Conservation (phyloP, 2,329 filamentous ascomycete species). For the Calonectria hawksworthii region DNA sequence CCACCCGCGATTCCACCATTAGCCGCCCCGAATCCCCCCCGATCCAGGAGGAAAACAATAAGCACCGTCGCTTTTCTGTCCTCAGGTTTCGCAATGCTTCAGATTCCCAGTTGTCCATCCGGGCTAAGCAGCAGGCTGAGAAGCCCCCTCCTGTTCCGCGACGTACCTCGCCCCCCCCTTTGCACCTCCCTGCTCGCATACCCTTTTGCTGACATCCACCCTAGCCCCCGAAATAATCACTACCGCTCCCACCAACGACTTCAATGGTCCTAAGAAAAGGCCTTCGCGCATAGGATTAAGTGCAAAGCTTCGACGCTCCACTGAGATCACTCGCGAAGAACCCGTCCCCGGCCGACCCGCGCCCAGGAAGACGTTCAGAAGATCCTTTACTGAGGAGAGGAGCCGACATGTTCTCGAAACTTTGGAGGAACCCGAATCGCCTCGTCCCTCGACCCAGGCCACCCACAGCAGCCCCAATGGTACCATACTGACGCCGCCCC, state of each 20-base stretch:
- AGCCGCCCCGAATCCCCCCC: conserved; percentile 63
- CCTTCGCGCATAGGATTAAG: conserved; percentile 68
- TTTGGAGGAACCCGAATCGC: conserved; percentile 69
- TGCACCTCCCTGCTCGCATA: conserved; percentile 7
- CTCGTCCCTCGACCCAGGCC: conserved; percentile 48
- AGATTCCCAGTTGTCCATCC: conserved; percentile 86
- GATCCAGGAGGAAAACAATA: conserved; percentile 67
- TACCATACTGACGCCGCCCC: conserved; percentile 63
- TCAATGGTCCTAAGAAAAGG: conserved; percentile 67
- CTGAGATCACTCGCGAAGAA: conserved; percentile 58
- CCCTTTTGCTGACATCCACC: conserved; percentile 35
- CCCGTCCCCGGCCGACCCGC: conserved; percentile 27
- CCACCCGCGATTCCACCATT: conserved; percentile 44
- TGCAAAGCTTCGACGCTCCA: conserved; percentile 66
- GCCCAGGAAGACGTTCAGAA: conserved; percentile 44
- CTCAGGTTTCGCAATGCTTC: conserved; percentile 93
- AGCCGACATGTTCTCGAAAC: conserved; percentile 49
- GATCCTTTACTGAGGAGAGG: conserved; percentile 62
- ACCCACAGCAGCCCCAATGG: conserved; percentile 45
- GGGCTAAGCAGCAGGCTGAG: conserved; percentile 77
- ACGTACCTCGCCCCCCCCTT: conserved; percentile 59
- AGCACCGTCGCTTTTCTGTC: conserved; percentile 75
- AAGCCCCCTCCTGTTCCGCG: conserved; percentile 70
- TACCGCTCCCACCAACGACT: conserved; percentile 84
- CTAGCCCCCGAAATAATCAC: conserved; percentile 85